Conservation (phyloP, 2,329 filamentous ascomycete genomes). For the Colletotrichum sp. region DNA sequence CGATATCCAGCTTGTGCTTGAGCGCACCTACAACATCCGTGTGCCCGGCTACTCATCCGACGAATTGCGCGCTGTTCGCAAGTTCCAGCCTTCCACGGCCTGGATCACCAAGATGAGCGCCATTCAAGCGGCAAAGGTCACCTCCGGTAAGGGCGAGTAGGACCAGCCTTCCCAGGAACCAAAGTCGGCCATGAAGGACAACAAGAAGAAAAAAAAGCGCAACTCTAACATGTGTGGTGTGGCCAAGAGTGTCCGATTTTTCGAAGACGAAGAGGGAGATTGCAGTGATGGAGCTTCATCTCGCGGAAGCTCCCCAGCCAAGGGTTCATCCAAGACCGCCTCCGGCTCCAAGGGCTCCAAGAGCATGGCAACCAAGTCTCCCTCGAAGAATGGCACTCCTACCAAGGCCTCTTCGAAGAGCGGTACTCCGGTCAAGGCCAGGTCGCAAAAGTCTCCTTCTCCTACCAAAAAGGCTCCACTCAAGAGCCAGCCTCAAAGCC, state of each 20-base stretch:
- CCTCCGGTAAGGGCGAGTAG: conserved; percentile 63
- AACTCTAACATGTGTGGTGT: not conserved
- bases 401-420: not conserved
- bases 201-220: not conserved
- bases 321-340: not conserved
- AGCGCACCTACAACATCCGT: conserved; percentile 87
- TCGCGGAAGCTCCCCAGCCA: not conserved
- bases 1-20: conserved; percentile 82
- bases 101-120: conserved; percentile 99
- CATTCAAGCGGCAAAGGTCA: conserved; percentile 90
- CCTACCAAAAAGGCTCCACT: not conserved
- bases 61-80: conserved; percentile 91
- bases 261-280: not conserved
- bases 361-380: not conserved
- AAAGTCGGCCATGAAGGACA: not conserved
- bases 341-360: not conserved
- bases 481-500: not conserved
- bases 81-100: conserved; percentile 83
- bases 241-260: conserved; percentile 1
- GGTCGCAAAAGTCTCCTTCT: not conserved
- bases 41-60: conserved; percentile 95
- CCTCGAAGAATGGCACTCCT: not conserved
- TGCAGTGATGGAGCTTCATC: not conserved
- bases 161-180: conserved; percentile 24
- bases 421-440: not conserved